Percentiles rank a stretch among this genome's conserved stretches.
These are phyloP conservation scores for Cyberlindnera nakhonratchasimensis DNA, from an alignment of 805 yeast species.

Conservation along the genomic window DNA sequence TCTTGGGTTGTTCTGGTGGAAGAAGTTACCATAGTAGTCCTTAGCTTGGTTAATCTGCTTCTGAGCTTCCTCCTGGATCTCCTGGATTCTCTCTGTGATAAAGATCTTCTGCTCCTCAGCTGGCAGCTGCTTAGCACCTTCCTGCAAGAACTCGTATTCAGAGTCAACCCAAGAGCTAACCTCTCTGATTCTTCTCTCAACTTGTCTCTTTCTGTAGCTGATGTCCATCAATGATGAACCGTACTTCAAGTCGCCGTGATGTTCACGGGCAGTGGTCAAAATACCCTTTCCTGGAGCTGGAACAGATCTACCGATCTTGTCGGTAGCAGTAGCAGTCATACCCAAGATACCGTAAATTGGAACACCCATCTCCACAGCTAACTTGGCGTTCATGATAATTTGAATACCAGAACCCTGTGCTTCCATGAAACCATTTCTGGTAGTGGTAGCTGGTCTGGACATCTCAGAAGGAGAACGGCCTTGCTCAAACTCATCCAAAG, in stretches of 20 bases:
- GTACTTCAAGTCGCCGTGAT: slow-evolving; percentile 74
- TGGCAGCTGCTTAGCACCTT: slow-evolving; percentile 59
- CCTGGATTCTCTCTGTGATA: slow-evolving; percentile 81
- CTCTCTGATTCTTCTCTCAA: slow-evolving; percentile 72
- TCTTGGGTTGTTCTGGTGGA: slow-evolving; percentile 86
- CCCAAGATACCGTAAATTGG: slow-evolving; percentile 97
- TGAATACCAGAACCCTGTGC: slow-evolving; percentile 99
- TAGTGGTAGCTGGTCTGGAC: slow-evolving; percentile 97
- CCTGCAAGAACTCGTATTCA: slow-evolving; percentile 67
- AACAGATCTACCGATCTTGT: slow-evolving; percentile 97
- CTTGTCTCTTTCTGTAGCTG: slow-evolving; percentile 90
- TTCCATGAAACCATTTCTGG: slow-evolving; percentile 98
- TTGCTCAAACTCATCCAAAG: slow-evolving; percentile 81
- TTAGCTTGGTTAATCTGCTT: slow-evolving; percentile 87
- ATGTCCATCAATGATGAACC: slow-evolving; percentile 80
- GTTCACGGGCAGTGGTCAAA: slow-evolving; percentile 95
- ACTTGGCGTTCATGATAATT: slow-evolving; percentile 89
- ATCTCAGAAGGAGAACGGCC: slow-evolving; percentile 98
- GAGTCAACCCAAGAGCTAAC: slow-evolving; percentile 80
- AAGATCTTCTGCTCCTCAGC: slow-evolving; percentile 52
- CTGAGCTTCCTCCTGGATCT: slow-evolving; percentile 77
- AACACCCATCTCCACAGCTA: slow-evolving; percentile 97
- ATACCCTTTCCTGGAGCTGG: slow-evolving; percentile 99
- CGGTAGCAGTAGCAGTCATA: slow-evolving; percentile 93
- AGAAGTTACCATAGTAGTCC: slow-evolving; percentile 92